Percentiles rank a stretch among this genome's conserved stretches.
Conservation (phyloP, 2,329 filamentous ascomycete genomes). For the Xylariaceae sp. region DNA sequence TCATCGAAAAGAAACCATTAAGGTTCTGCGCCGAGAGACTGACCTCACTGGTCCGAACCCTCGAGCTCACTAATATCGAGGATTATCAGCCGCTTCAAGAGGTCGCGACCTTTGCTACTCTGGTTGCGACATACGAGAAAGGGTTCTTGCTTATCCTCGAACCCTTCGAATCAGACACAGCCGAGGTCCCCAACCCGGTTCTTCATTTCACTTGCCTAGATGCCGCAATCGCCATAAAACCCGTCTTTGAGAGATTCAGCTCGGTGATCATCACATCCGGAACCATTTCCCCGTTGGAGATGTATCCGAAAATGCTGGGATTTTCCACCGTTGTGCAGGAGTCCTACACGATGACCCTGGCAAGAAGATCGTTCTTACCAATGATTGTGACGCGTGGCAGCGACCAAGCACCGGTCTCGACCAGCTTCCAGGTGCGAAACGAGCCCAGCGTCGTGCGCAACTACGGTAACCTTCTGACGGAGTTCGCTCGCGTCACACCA, state of each 20-base stretch:
- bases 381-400: constrained; percentile 96
- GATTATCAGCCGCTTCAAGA: constrained; percentile 97
- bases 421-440: constrained; percentile 90
- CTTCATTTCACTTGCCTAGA: constrained; percentile 96
- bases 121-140: constrained; percentile 94
- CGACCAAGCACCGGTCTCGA: constrained; percentile 89
- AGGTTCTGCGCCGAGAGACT: constrained; percentile 92
- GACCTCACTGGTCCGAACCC: constrained; percentile 87
- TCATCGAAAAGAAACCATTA: constrained; percentile 93
- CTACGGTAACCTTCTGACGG: constrained; percentile 87
- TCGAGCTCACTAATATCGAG: constrained; percentile 96
- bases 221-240: constrained; percentile 95
- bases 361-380: constrained; percentile 88
- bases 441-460: constrained; percentile 96
- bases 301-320: constrained; percentile 98
- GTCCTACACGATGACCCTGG: constrained; percentile 95
- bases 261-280: constrained; percentile 98
- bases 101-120: constrained; percentile 93
- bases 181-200: constrained; percentile 94
- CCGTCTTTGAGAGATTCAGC: constrained; percentile 94
- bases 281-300: constrained; percentile 93
- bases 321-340: constrained; percentile 92
- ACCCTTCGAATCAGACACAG: constrained; percentile 91
- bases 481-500: constrained; percentile 93
- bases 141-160: constrained; percentile 96